Percentiles rank a stretch among this genome's conserved stretches.
These are phyloP conservation scores for Inga laurina DNA, from an alignment of 306 rosid genomes.

Conservation along the genomic window DNA sequence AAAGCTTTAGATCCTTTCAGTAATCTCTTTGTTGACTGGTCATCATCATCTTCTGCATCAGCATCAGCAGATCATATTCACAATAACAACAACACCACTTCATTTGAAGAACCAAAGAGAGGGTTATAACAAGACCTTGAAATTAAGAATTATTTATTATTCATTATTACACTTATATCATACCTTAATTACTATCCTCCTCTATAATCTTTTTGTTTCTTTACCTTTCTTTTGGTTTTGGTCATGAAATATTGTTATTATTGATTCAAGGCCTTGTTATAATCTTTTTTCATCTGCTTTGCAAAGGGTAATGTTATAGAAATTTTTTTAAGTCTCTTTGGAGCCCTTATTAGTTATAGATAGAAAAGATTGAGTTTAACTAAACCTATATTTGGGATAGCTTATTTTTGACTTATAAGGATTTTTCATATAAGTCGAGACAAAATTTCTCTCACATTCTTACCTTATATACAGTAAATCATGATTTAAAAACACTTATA, in stretches of 20 bases:
- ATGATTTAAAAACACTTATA: no score
- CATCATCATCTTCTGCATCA: conserved; percentile 19
- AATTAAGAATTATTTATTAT: neutral
- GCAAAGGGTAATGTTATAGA: neutral
- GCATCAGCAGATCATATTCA: conserved; percentile 21
- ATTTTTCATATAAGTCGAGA: no score
- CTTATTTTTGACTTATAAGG: no score
- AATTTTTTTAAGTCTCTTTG: neutral
- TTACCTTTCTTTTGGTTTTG: neutral
- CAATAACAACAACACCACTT: conserved; percentile 14
- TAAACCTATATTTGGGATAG: neutral
- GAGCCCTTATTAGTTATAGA: neutral
- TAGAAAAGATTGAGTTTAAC: neutral
- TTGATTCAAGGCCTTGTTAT: neutral
- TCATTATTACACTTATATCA: neutral
- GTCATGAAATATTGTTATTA: neutral
- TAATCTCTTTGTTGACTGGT: conserved; percentile 60
- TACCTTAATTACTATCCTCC: neutral
- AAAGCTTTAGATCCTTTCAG: conserved; percentile 55
- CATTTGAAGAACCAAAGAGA: conserved; percentile 34
- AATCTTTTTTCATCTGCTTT: neutral
- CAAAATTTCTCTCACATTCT: no score
- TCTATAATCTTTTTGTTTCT: neutral
- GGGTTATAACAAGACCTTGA: conserved; percentile 35
- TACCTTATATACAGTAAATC: no score